phyloP scores from a whole-genome alignment of 2,329 filamentous ascomycete genomes.

The Monosporascus sp. region DNA sequence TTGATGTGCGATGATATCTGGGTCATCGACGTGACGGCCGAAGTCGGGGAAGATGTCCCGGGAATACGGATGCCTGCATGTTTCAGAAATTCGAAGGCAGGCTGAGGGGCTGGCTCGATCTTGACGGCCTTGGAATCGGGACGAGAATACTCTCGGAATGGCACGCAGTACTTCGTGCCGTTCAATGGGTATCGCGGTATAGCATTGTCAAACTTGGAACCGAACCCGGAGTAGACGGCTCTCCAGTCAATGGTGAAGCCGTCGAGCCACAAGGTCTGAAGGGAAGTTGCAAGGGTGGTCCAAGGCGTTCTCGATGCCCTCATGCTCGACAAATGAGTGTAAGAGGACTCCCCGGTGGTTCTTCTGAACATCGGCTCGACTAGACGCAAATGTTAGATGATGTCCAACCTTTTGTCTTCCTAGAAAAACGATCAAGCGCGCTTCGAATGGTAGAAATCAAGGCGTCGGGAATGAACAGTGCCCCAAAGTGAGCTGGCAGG shows the following conservation, averaged over 20 bases:
- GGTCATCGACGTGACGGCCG: slow-evolving; percentile 4
- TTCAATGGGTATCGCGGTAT: slow-evolving; percentile 9
- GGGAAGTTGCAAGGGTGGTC: slow-evolving; percentile 4
- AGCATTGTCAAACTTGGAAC: slow-evolving; percentile 1
- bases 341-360: not conserved
- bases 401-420: too few relatives aligned
- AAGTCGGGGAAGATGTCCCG: not conserved
- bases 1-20: slow-evolving; percentile 11
- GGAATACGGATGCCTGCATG: not conserved
- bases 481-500: not conserved
- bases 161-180: slow-evolving; percentile 6
- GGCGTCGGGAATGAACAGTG: not conserved
- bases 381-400: not conserved
- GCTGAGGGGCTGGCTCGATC: not conserved
- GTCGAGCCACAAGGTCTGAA: not conserved
- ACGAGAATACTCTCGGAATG: not conserved
- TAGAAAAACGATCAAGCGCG: not conserved
- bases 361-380: slow-evolving; percentile 2
- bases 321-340: not conserved
- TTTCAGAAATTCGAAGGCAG: slow-evolving; percentile 9
- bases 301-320: slow-evolving; percentile 4
- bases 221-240: slow-evolving; percentile 4
- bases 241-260: slow-evolving; percentile 6
- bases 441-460: not conserved
- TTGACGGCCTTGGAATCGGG: not conserved